Evolutionary conservation across 208 protist genomes (phyloP), one percentile per base, ranked within the genome.

Genomic region (Trypanosoma vivax): DNA sequence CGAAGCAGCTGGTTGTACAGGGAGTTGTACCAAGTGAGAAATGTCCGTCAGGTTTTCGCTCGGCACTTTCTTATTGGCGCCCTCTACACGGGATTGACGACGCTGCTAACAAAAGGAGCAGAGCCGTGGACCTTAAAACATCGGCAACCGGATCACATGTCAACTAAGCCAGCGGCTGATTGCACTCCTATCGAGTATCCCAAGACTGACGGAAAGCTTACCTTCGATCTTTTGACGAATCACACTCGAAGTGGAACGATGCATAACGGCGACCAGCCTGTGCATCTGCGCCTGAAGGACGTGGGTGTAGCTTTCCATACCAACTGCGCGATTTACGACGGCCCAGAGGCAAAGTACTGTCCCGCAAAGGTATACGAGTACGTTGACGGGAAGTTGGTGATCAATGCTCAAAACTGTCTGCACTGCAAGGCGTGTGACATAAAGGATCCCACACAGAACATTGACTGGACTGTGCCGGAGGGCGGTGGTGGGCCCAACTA

Each of bases 371-470:
- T 99, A 4, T 99, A 99, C 73, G 96, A 96, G 59, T 92, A 81
- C 43, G 68, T 88, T 11, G 65, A 90, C 19, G 84, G 87, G 3
- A 84, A 92, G 64, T 73, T 99, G 0, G 78, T 95, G 31, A 99
- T 99, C 50, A 98, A 99, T 71, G 89, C 96, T 25, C 94, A 98
- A 70, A 99, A 99, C 70, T 99, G 97, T 77, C 72, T 98, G 9
- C 98, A 99, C 81, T 99, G 97, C 84, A 99, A 99, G 79, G 94
- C 96, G 13, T 99, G 97, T 71, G 95, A 98, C 64, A 99, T 99
- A 56, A 99, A 99, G 65, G 96, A 97, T 65, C 96, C 96, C 27
- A 94, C 72, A 11, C 92, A 99, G 77, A 98, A 98, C 65, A 99
- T 99, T 50, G 76, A 98, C 59, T 99, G 94, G 91, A 83, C 66